Percentiles rank a stretch among this genome's conserved stretches.
Evolutionary conservation across 1,284 basidiomycete genomes (phyloP).

Genomic region (Malassezia sp.): DNA sequence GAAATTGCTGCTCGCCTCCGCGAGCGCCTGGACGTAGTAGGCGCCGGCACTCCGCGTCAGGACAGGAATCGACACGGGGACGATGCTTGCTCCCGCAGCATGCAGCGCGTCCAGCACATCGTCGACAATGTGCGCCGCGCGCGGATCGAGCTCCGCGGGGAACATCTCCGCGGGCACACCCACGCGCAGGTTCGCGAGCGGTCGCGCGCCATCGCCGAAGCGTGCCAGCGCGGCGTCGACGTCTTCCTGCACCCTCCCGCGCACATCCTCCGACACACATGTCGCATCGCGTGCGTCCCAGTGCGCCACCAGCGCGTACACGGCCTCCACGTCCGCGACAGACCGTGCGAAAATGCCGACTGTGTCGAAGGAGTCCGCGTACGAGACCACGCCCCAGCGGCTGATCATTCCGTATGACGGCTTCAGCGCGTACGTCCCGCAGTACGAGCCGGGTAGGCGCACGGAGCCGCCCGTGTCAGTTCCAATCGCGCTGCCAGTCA

Average conservation of each 20-base stretch:
- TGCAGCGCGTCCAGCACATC: slow-evolving; percentile 52
- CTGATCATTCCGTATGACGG: slow-evolving; percentile 85
- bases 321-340: slow-evolving; percentile 51
- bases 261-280: slow-evolving; percentile 48
- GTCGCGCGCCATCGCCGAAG: not conserved
- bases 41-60: slow-evolving; percentile 72
- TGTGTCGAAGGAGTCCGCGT: slow-evolving; percentile 86
- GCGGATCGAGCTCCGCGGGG: slow-evolving; percentile 57
- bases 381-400: slow-evolving; percentile 82
- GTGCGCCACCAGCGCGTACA: slow-evolving; percentile 59
- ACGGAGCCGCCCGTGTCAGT: slow-evolving; percentile 94
- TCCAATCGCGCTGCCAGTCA: slow-evolving; percentile 55
- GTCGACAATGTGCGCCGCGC: slow-evolving; percentile 16
- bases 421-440: slow-evolving; percentile 80
- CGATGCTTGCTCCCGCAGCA: slow-evolving; percentile 58
- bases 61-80: slow-evolving; percentile 65
- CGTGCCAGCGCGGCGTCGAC: not conserved
- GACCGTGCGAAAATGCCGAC: slow-evolving; percentile 67
- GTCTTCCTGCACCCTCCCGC: not conserved
- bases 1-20: slow-evolving; percentile 86
- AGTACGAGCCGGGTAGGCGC: slow-evolving; percentile 83
- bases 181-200: slow-evolving; percentile 52
- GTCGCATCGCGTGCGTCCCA: slow-evolving; percentile 73
- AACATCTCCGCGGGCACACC: slow-evolving; percentile 72
- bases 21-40: slow-evolving; percentile 87